phyloP scores from a whole-genome alignment of 805 yeast genomes.

The Kregervanrija delftensis region DNA sequence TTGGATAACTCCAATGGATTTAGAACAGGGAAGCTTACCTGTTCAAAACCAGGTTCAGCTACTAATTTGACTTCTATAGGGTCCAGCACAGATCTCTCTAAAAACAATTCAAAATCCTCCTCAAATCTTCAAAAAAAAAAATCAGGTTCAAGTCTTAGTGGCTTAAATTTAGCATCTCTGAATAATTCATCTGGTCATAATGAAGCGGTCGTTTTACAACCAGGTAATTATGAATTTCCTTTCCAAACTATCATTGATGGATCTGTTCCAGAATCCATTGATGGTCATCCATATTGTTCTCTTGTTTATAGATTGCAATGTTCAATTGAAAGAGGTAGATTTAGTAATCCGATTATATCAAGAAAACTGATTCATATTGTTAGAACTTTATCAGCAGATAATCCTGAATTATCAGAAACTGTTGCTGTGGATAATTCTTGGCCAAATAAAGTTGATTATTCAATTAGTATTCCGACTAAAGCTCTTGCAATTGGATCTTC shows the following conservation, averaged over 20 bases:
- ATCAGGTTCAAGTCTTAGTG: no score
- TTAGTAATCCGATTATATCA: constrained; percentile 55
- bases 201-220: constrained; percentile 37
- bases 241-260: constrained; percentile 85
- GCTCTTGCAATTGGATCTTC: constrained; percentile 87
- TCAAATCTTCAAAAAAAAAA: no score
- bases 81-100: constrained; percentile 4
- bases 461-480: constrained; percentile 77
- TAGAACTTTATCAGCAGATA: constrained; percentile 81
- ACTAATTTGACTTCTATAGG: constrained; percentile 35
- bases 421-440: constrained; percentile 91
- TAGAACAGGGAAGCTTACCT: constrained; percentile 26
- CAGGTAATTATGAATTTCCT: constrained; percentile 88
- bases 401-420: constrained; percentile 83
- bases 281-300: constrained; percentile 79
- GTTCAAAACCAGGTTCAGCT: constrained; percentile 35
- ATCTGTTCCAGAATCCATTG: constrained; percentile 76
- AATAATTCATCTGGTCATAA: constrained; percentile 1
- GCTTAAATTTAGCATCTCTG: no score
- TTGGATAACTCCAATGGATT: constrained; percentile 13
- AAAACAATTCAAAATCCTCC: constrained; percentile 9
- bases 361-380: constrained; percentile 73
- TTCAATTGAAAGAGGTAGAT: constrained; percentile 74
- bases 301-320: constrained; percentile 71
- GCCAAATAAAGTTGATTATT: constrained; percentile 91